Evolutionary conservation across 2,329 filamentous ascomycete species (phyloP), one percentile per base, ranked within the genome.

Genomic region (Pleomassaria siparia): DNA sequence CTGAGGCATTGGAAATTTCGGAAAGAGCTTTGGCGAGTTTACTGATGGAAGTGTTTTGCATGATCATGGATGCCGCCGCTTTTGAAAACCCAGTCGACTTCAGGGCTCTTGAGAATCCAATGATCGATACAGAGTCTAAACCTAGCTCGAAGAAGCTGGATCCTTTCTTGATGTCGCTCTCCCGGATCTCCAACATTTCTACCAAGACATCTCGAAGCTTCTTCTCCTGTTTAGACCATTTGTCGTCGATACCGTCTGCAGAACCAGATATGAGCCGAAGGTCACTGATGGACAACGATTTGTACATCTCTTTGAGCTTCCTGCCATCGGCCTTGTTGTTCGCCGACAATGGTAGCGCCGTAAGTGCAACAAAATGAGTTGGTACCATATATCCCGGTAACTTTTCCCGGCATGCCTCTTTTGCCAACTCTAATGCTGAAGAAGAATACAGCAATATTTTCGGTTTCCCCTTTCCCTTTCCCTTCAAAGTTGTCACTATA

Each of bases 301-400:
- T 71, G 60, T 92, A 96, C 1, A 95, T 70, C 0, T 72, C 69
- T 47, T 81, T 85, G 2, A 96, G 72, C 28, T 78, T 76, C 60
- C 87, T 92, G 6, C 79, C 77, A 59, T 96, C 91, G 0, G 87
- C 86, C 65, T 96, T 96, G 70, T 96, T 96, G 67, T 96, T 96
- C 6, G 88, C 76, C 1, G 89, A 95, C 0, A 96, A 76, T 0
- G 91, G 91, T 44, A 96, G 84, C 7, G 74, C 78, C 0, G 84
- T 79, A 7, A 96, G 72, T 3, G 80, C 81, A 20, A 96, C 74
- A 49, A 95, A 84, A 61, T 94, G 89, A 0, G 89, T 91, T 0
- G 91, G 92, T 2, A 96, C 82, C 91, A 96, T 96, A 66, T 96
- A 96, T 0, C 80, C 81, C 0, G 91, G 88, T 2, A 96, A 78